These are phyloP conservation scores for Prosopis cineraria DNA, from an alignment of 306 rosid genomes.

Conservation along the genomic window DNA sequence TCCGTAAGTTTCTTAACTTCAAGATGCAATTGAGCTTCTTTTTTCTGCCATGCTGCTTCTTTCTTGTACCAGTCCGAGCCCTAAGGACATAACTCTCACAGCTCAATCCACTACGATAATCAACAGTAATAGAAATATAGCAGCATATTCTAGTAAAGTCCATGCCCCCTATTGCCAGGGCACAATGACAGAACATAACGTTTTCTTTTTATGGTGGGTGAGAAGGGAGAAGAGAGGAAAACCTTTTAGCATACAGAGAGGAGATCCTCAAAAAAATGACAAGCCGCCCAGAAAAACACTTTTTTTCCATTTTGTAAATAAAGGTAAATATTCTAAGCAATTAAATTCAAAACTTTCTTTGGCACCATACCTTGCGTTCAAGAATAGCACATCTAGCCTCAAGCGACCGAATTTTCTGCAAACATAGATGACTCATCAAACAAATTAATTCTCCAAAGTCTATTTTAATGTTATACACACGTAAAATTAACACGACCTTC, in stretches of 20 bases:
- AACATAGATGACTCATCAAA: constrained; percentile 22
- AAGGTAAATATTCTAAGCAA: neutral
- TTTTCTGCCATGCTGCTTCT: constrained; percentile 61
- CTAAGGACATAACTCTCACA: constrained; percentile 40
- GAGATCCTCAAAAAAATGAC: neutral
- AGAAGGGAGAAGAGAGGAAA: neutral
- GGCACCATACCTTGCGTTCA: constrained; percentile 62
- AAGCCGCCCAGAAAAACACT: neutral
- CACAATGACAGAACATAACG: neutral
- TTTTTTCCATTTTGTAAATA: too few relatives aligned
- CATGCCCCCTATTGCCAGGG: neutral
- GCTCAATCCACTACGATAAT: constrained; percentile 20
- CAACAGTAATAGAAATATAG: constrained; percentile 24
- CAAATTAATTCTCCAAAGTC: constrained; percentile 18
- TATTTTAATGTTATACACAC: neutral
- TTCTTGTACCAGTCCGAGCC: constrained; percentile 58
- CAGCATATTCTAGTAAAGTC: constrained; percentile 18
- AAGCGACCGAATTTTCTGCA: constrained; percentile 69
- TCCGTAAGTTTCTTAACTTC: constrained; percentile 50
- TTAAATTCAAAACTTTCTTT: neutral
- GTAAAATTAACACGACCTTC: constrained; percentile 53
- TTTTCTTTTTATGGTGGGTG: neutral
- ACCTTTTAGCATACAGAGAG: neutral
- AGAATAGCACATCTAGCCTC: constrained; percentile 71
- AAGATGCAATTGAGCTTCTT: constrained; percentile 45